phyloP scores from a whole-genome alignment of 116 monocot species.

The Posidonia oceanica region DNA sequence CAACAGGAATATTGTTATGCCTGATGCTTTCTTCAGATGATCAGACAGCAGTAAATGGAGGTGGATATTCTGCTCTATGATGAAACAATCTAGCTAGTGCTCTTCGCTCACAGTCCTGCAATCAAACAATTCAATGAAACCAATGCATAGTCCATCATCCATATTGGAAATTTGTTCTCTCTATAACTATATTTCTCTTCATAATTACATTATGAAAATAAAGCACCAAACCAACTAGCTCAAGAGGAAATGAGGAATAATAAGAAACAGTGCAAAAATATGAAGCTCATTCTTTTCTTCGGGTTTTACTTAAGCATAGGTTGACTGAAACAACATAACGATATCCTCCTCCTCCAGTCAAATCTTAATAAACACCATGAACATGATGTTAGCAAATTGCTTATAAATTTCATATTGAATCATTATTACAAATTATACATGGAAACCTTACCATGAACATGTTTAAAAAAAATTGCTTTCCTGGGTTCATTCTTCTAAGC shows the following conservation, averaged over 20 bases:
- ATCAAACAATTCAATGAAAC: neutral
- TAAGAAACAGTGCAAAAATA: neutral
- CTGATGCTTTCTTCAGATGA: neutral
- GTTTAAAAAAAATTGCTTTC: slow-evolving; percentile 46
- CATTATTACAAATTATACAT: neutral
- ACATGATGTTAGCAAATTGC: too few species aligned
- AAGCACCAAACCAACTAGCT: neutral
- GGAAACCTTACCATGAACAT: slow-evolving; percentile 69
- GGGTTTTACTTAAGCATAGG: too few species aligned
- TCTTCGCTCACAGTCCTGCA: slow-evolving; percentile 72
- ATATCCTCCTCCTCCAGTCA: too few species aligned
- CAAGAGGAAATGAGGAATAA: neutral
- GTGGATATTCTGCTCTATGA: slow-evolving; percentile 45
- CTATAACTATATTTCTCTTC: neutral
- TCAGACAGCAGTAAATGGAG: slow-evolving; percentile 2
- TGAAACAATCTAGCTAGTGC: slow-evolving; percentile 59
- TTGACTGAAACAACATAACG: too few species aligned
- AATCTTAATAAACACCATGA: too few species aligned
- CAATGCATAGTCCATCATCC: neutral
- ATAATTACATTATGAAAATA: neutral
- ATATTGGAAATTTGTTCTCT: neutral
- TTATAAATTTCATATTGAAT: too few species aligned
- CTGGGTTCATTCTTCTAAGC: slow-evolving; percentile 70
- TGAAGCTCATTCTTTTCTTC: neutral
- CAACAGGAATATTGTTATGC: neutral